phyloP scores from a whole-genome alignment of 768 basidiomycete genomes.

The Pulveroboletus frians region DNA sequence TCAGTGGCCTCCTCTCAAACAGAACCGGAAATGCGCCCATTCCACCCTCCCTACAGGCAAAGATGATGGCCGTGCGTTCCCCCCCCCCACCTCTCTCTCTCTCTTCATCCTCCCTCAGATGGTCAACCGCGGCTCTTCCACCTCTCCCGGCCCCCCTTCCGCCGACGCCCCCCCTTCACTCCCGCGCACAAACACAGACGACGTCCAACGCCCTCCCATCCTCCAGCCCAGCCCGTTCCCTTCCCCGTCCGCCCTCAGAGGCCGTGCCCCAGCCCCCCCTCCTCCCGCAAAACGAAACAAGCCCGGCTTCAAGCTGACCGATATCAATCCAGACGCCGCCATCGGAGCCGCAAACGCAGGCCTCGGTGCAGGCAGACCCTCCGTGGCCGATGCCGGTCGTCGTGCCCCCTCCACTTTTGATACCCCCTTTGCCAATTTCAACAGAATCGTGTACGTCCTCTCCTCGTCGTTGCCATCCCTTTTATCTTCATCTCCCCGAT shows the following conservation, averaged over 20 bases:
- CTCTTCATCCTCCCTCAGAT: constrained; percentile 34
- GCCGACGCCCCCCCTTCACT: constrained; percentile 24
- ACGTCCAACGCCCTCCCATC: constrained; percentile 25
- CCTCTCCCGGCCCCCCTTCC: constrained; percentile 22
- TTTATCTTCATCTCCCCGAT: constrained; percentile 2
- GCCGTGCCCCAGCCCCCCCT: constrained; percentile 34
- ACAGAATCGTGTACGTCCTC: constrained; percentile 80
- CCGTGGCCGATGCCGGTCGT: constrained; percentile 38
- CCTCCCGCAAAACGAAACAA: constrained; percentile 38
- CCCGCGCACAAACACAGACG: constrained; percentile 33
- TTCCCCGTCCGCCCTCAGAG: constrained; percentile 25
- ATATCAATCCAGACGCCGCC: constrained; percentile 48
- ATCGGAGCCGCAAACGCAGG: constrained; percentile 61
- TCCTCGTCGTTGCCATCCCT: constrained; percentile 2
- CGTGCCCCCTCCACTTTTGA: constrained; percentile 41
- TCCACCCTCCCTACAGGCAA: constrained; percentile 85
- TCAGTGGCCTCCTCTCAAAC: constrained; percentile 42
- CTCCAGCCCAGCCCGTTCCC: constrained; percentile 36
- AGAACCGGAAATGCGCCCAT: constrained; percentile 57
- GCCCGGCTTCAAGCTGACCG: constrained; percentile 57
- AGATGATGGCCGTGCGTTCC: constrained; percentile 79
- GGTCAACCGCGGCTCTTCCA: constrained; percentile 38
- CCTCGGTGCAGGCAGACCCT: constrained; percentile 64
- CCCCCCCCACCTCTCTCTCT: background rate
- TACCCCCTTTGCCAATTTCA: constrained; percentile 89